Evolutionary conservation across 1,284 basidiomycete genomes (phyloP), one percentile per base, ranked within the genome.

Genomic region (Microbotryomycetes sp.): DNA sequence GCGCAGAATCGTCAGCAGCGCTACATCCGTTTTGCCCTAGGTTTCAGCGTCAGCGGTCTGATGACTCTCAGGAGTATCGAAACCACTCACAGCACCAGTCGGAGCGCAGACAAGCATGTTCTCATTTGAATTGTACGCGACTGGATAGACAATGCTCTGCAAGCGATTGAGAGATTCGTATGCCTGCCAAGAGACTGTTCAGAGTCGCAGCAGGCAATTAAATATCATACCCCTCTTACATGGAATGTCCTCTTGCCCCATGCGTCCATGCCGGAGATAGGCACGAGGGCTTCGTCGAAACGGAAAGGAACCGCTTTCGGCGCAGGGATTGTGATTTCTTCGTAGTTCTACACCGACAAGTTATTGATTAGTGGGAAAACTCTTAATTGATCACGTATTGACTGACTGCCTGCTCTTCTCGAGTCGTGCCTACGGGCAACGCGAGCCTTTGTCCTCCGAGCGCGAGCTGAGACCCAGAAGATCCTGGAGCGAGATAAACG

Each of bases 11-110:
- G 90, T 82, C 72, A 99, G 81, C 86, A 98, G 91, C 0, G 96
- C 96, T 0, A 99, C 89, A 75, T 98, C 96, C 0, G 96, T 99
- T 89, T 99, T 98, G 77, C 96, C 96, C 88, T 93, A 69, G 29
- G 52, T 1, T 18, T 9, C 4, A 49, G 31, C 18, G 15, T 26
- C 15, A 7, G 35, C 48, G 28, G 9, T 41, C 11, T 11, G 11
- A 41, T 13, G 3, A 15, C 7, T 3, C 2, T 2, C 21, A 15
- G 1, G 9, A 11, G 18, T 5, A 24, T 47, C 3, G 21, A 23
- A 45, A 5, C 5, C 18, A 80, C 87, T 76, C 70, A 92, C 89
- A 67, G 92, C 92, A 81, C 92, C 92, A 63, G 92, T 97, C 1
- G 92, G 92, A 72, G 92, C 91, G 71, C 94, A 98, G 56, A 99